Base-by-base conservation (phyloP, 2,329 filamentous ascomycete genomes). In the Falciphora oryzae region DNA sequence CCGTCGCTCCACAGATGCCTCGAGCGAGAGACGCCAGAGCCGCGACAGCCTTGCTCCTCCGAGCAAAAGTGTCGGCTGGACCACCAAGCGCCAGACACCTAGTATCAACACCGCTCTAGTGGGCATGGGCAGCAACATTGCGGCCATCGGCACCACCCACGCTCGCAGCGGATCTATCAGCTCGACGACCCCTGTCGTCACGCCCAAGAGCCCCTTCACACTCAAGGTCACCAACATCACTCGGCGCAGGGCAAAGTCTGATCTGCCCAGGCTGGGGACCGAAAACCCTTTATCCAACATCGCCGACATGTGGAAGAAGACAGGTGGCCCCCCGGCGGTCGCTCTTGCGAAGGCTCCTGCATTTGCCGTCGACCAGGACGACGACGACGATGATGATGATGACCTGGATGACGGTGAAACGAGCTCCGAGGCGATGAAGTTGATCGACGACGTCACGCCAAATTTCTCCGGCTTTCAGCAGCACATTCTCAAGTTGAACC, bases 401-500 rank as follows among this genome's bases (percentile, higher is more conserved):
- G 68, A 73, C 6, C 73, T 75, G 44, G 85, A 89, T 53, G 88
- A 89, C 53, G 79, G 80, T 35, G 85, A 87, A 8, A 76, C 89
- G 67, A 85, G 83, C 61, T 83, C 85, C 72, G 86, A 89, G 61
- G 81, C 88, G 6, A 80, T 80, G 53, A 84, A 88, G 66, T 77
- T 86, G 18, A 85, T 87, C 38, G 86, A 91, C 68, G 81, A 84
- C 13, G 89, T 94, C 66, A 83, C 87, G 13, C 90, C 93, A 1
- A 93, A 86, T 25, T 77, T 88, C 29, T 84, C 88, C 66, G 93
- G 93, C 0, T 97, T 97, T 76, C 87, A 86, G 68, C 81, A 85
- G 29, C 90, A 96, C 71, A 84, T 94, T 25, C 77, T 87, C 59
- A 82, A 85, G 66, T 77, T 96, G 58, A 96, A 96, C 71, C 91